Evolutionary conservation across 179 eudicot genomes (phyloP), one percentile per base, ranked within the genome.

Genomic region (Silene noctiflora): DNA sequence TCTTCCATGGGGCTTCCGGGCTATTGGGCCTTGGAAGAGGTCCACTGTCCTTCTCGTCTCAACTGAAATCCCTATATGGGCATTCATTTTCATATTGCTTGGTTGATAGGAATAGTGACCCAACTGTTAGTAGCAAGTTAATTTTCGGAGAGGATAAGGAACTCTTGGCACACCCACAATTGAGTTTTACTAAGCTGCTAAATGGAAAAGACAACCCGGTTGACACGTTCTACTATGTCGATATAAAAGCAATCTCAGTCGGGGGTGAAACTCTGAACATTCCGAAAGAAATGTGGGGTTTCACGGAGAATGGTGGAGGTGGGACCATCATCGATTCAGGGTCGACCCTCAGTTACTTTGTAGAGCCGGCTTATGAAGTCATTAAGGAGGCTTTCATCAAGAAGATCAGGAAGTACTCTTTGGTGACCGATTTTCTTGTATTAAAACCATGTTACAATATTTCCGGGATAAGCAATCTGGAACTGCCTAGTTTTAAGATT

Each of bases 1-100:
- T 86, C 4, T 86, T 86, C 75, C 88, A 86, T 75, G 88, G 88
- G 55, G 88, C 88, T 29, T 85, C 86, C 0, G 88, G 88, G 11
- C 69, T 86, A n/a, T 60, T 86, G 51, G 88, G 88, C 1, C 86
- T 86, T 6, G 88, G 88, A 71, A 79, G 83, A 80, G 88, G 88
- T 5, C 88, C 88, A 0, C 82, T 86, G 16, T 86, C 88, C 4
- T 86, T 86, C 67, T 79, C 88, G 19, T 81, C 88, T 68, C 88
- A 86, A 73, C 66, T 86, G 67, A 84, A 83, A 44, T 77, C 88
- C 2, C 16, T 72, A 19, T 86, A 86, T 42, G 88, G 88, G 24
- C 88, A 86, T 61, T 86, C 88, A 14, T 86, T 86, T 62, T 86
- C 88, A 10, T 86, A 86, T 46, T 86, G 88, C 67, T 76, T 86